Evolutionary conservation across 148 eudicot species (phyloP), one percentile per base, ranked within the genome.

Genomic region (Mesembryanthemum crystallinum): DNA sequence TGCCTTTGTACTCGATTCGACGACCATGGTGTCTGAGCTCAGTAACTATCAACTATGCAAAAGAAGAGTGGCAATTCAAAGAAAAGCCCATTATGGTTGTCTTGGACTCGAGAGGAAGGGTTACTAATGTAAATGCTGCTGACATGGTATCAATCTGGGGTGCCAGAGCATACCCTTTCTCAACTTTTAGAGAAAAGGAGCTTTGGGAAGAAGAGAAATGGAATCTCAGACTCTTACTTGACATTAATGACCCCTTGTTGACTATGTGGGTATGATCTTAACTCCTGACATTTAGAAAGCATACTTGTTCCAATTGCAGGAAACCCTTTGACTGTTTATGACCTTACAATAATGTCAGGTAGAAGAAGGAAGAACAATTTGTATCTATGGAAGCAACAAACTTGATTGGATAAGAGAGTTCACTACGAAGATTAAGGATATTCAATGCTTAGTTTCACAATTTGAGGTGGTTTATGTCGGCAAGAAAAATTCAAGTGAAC

Each of bases 81-180:
- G 86, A 75, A 61, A 81, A 83, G 51, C 90, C 97, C n/a, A 42
- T 82, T 25, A 84, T 92, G 91, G 92, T 92, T n/a, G 91, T 84
- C 59, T 69, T 92, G 79, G 87, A 90, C 73, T 43, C 78, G 28
- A 73, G 67, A 60, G 95, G 95, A 28, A 64, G 18, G 55, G 82
- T 86, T 35, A 76, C 86, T 15, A 88, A 90, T 78, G 13, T 57
- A 43, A 86, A 90, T 77, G 91, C 95, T 35, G 67, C 74, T 37
- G 91, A 90, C 73, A 89, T 90, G 91, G 64, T 83, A 71, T 64
- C 87, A 78, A 84, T 85, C 6, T 90, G 97, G 97, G 97, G 97
- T 28, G 83, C 73, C 27, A 64, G 29, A 64, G 97, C 92, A 35
- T 87, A 83, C 78, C 97, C 97, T 59, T 92, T 92, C 62, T 82